These are phyloP conservation scores for Pichia sp. DNA, from an alignment of 1,139 yeast species.

Conservation along the genomic window DNA sequence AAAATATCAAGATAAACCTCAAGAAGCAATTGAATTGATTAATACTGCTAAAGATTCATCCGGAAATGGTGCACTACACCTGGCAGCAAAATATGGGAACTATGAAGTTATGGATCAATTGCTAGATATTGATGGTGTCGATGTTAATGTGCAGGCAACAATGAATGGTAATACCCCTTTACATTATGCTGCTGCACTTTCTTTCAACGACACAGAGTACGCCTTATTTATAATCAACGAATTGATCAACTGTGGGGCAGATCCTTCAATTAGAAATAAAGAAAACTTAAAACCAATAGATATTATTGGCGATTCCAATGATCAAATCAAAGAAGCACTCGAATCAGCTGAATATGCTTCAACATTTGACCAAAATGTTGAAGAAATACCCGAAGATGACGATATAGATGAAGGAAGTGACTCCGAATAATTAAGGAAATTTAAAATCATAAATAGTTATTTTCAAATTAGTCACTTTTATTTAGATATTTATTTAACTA, in stretches of 20 bases:
- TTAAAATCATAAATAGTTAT: no score
- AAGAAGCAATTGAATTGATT: conserved; percentile 51
- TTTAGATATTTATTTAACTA: no score
- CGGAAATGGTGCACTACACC: conserved; percentile 77
- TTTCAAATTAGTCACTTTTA: no score
- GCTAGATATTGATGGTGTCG: conserved; percentile 86
- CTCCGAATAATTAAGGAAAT: no score
- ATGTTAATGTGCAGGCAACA: conserved; percentile 72
- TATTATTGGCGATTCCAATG: conserved; percentile 43
- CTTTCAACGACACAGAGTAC: conserved; percentile 76
- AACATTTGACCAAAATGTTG: conserved; percentile 19
- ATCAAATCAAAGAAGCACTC: conserved; percentile 52
- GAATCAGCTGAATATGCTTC: conserved; percentile 66
- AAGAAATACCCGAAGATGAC: conserved; percentile 18
- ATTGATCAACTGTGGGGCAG: conserved; percentile 87
- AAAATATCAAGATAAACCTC: conserved; percentile 40
- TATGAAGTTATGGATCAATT: conserved; percentile 81
- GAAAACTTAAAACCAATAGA: conserved; percentile 71
- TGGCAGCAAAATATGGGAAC: conserved; percentile 75
- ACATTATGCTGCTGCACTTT: conserved; percentile 75
- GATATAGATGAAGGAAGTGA: conserved; percentile 24
- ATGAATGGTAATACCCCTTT: conserved; percentile 82
- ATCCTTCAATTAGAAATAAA: conserved; percentile 54
- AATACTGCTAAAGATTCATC: conserved; percentile 71
- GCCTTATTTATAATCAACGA: conserved; percentile 76